Evolutionary conservation across 1,284 basidiomycete species (phyloP).

Genomic region (Entoloma clypeatum): DNA sequence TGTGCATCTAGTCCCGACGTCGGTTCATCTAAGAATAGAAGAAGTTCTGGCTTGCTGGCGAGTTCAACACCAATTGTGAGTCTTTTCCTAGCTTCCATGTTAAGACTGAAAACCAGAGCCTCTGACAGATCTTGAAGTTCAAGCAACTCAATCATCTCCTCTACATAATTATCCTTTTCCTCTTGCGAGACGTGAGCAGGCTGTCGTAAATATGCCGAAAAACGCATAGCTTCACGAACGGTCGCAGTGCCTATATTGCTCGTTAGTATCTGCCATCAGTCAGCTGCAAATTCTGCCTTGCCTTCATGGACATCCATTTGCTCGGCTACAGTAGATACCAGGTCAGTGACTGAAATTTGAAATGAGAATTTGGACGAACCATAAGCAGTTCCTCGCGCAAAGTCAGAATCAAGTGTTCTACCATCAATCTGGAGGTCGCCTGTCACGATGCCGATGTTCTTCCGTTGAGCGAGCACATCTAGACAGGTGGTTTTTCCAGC

Average conservation of each 20-base stretch:
- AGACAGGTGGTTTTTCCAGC: slow-evolving; percentile 81
- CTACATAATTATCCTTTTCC: slow-evolving; percentile 83
- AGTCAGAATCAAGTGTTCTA: slow-evolving; percentile 68
- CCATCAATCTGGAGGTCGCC: slow-evolving; percentile 85
- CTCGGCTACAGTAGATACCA: slow-evolving; percentile 55
- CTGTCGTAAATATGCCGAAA: slow-evolving; percentile 89
- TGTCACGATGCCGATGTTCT: slow-evolving; percentile 80
- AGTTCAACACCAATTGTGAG: slow-evolving; percentile 88
- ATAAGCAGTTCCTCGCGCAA: slow-evolving; percentile 77
- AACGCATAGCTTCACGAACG: slow-evolving; percentile 86
- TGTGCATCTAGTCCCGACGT: slow-evolving; percentile 74
- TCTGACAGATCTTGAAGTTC: slow-evolving; percentile 64
- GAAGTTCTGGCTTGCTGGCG: slow-evolving; percentile 77
- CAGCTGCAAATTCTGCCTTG: not conserved
- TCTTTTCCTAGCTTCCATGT: slow-evolving; percentile 81
- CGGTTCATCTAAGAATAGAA: slow-evolving; percentile 72
- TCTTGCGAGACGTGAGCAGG: slow-evolving; percentile 64
- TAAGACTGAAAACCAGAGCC: slow-evolving; percentile 57
- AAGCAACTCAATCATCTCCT: slow-evolving; percentile 71
- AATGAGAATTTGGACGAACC: slow-evolving; percentile 35
- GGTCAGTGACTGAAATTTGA: slow-evolving; percentile 27
- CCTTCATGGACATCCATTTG: slow-evolving; percentile 88
- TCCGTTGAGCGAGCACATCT: slow-evolving; percentile 85
- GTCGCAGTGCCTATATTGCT: slow-evolving; percentile 55
- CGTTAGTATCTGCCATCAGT: not conserved